These are phyloP conservation scores for Cercospora zeae-maydis DNA, from an alignment of 2,329 filamentous ascomycete genomes.

Conservation along the genomic window DNA sequence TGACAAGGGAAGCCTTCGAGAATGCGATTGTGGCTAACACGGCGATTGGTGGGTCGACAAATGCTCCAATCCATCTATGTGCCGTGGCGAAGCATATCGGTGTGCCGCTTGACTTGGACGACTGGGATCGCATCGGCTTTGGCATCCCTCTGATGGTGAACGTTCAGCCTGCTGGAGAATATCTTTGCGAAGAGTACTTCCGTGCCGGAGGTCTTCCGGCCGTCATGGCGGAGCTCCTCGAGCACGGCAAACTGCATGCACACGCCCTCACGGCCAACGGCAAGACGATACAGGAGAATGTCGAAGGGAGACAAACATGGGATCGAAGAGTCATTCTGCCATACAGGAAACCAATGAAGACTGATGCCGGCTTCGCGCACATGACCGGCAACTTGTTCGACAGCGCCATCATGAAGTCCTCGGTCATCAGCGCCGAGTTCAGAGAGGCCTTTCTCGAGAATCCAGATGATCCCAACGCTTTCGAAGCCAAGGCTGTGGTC, in stretches of 20 bases:
- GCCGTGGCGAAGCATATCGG: slow-evolving; percentile 55
- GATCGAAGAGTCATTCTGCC: slow-evolving; percentile 48
- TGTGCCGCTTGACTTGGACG: slow-evolving; percentile 49
- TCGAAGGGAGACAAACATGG: slow-evolving; percentile 47
- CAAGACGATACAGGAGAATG: slow-evolving; percentile 45
- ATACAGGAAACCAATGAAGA: slow-evolving; percentile 47
- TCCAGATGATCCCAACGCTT: slow-evolving; percentile 29
- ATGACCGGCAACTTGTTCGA: slow-evolving; percentile 34
- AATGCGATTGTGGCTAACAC: slow-evolving; percentile 55
- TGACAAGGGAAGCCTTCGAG: slow-evolving; percentile 55
- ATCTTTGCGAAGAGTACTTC: slow-evolving; percentile 54
- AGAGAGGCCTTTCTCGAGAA: slow-evolving; percentile 30
- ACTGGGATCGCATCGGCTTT: slow-evolving; percentile 54
- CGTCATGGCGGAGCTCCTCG: slow-evolving; percentile 53
- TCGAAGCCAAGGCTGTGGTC: slow-evolving; percentile 30
- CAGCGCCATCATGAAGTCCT: slow-evolving; percentile 34
- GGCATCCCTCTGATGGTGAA: slow-evolving; percentile 52
- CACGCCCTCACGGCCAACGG: slow-evolving; percentile 48
- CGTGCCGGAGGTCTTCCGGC: slow-evolving; percentile 53
- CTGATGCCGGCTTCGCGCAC: slow-evolving; percentile 49
- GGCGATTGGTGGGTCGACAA: slow-evolving; percentile 56
- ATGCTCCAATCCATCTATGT: slow-evolving; percentile 55
- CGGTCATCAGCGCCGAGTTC: slow-evolving; percentile 31
- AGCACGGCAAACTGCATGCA: slow-evolving; percentile 46
- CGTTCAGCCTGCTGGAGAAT: slow-evolving; percentile 54